Conservation (phyloP, 2,329 filamentous ascomycete species). For the Trichoderma sp. region DNA sequence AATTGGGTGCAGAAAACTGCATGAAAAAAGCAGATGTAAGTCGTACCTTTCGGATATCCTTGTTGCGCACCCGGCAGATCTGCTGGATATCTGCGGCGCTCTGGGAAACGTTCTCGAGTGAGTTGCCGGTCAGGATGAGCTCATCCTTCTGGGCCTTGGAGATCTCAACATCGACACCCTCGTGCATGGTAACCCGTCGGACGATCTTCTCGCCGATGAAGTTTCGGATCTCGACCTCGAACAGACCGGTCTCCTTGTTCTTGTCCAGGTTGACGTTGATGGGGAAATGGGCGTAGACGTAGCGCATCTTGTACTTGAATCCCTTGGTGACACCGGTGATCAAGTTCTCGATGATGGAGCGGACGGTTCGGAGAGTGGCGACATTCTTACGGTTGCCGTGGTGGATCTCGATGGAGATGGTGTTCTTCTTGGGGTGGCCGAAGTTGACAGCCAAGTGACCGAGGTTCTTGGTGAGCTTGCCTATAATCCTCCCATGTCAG, state of each 20-base stretch:
- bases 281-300: conserved; percentile 99
- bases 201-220: conserved; percentile 99
- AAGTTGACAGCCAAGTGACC: conserved; percentile 97
- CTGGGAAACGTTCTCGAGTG: conserved; percentile 95
- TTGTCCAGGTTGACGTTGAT: conserved; percentile 99
- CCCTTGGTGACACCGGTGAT: conserved; percentile 98
- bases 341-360: conserved; percentile 98
- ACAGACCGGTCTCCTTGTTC: conserved; percentile 85
- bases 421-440: conserved; percentile 78
- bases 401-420: conserved; percentile 97
- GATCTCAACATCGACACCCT: conserved; percentile 86
- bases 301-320: conserved; percentile 99
- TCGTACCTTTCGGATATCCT: conserved; percentile 99
- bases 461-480: conserved; percentile 96
- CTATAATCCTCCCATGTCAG: conserved; percentile 44
- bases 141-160: conserved; percentile 97
- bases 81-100: conserved; percentile 99
- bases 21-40: neutral
- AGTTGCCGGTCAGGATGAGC: conserved; percentile 91
- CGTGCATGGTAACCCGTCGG: conserved; percentile 83
- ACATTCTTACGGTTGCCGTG: conserved; percentile 98
- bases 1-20: neutral
- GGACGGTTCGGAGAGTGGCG: conserved; percentile 96
- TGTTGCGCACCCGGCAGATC: conserved; percentile 99
- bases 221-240: conserved; percentile 98